A percentile compares a stretch with the other conserved stretches of the same genome.
phyloP scores from a whole-genome alignment of 352 stramenopile species.

The Phytophthora fragariaefolia region DNA sequence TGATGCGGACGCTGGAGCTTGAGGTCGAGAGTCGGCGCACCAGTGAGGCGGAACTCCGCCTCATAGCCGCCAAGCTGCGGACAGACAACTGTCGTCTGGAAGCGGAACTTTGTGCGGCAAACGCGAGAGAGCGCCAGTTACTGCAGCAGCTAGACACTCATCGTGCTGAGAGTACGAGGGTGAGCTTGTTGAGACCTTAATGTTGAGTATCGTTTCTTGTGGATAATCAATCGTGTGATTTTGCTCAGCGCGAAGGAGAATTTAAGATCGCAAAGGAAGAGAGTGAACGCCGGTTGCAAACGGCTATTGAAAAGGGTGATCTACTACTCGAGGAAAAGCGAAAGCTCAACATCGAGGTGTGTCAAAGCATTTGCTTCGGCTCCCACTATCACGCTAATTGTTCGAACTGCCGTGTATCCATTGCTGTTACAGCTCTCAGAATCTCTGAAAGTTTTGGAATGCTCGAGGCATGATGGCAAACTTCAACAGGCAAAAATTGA shows the following conservation, averaged over 20 bases:
- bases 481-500: conserved; percentile 27
- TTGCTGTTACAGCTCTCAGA: conserved; percentile 21
- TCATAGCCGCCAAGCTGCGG: conserved; percentile 48
- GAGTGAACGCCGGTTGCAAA: conserved; percentile 20
- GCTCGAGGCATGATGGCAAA: conserved; percentile 23
- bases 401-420: not conserved
- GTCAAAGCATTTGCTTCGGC: not conserved
- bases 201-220: not conserved
- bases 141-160: conserved; percentile 29
- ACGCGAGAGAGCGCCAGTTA: conserved; percentile 24
- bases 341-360: conserved; percentile 26
- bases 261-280: conserved; percentile 15
- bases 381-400: not conserved
- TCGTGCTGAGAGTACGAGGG: conserved; percentile 13
- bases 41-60: conserved; percentile 47
- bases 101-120: conserved; percentile 31
- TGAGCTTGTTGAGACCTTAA: not conserved
- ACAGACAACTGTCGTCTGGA: conserved; percentile 55
- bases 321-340: conserved; percentile 22
- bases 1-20: conserved; percentile 42
- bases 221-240: not conserved
- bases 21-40: conserved; percentile 32
- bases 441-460: conserved; percentile 21
- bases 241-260: conserved; percentile 15
- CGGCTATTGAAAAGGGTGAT: conserved; percentile 8